Evolutionary conservation across 176 grass and related monocot species (phyloP).

Genomic region (Hordeum vulgare): DNA sequence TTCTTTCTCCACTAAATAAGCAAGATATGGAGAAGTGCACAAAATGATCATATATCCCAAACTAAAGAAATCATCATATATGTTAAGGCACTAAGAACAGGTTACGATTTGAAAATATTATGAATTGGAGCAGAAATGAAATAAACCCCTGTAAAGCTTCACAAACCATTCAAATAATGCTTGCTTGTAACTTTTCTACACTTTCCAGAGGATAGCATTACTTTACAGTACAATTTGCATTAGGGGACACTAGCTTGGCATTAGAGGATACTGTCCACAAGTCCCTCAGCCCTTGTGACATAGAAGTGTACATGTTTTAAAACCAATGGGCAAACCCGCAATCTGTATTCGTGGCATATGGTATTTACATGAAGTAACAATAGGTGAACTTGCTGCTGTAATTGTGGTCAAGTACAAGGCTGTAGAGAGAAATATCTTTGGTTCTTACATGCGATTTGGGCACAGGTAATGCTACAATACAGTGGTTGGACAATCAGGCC

Average conservation of each 20-base stretch:
- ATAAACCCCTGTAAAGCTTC: neutral
- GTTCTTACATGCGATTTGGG: neutral
- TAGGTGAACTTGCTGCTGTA: neutral
- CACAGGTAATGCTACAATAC: neutral
- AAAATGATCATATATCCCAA: neutral
- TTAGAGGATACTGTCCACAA: conserved; percentile 33
- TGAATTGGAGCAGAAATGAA: neutral
- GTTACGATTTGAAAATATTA: neutral
- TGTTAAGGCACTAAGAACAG: neutral
- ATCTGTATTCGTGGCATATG: neutral
- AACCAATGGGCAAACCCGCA: neutral
- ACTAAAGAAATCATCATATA: neutral
- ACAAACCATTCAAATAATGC: conserved; percentile 12
- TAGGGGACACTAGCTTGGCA: conserved; percentile 2
- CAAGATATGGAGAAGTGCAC: neutral
- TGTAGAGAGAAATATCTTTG: neutral
- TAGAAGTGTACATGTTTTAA: conserved; percentile 14
- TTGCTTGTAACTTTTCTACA: conserved; percentile 27
- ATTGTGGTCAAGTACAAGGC: neutral
- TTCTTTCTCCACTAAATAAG: neutral
- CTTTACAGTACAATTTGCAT: neutral
- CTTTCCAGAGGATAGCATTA: conserved; percentile 35
- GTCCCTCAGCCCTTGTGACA: conserved; percentile 23
- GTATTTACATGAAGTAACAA: neutral
- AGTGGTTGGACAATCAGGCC: neutral